A percentile compares a stretch with the other conserved stretches of the same genome.
phyloP scores from a whole-genome alignment of 2,329 filamentous ascomycete species.

The Claviceps quebecensis region DNA sequence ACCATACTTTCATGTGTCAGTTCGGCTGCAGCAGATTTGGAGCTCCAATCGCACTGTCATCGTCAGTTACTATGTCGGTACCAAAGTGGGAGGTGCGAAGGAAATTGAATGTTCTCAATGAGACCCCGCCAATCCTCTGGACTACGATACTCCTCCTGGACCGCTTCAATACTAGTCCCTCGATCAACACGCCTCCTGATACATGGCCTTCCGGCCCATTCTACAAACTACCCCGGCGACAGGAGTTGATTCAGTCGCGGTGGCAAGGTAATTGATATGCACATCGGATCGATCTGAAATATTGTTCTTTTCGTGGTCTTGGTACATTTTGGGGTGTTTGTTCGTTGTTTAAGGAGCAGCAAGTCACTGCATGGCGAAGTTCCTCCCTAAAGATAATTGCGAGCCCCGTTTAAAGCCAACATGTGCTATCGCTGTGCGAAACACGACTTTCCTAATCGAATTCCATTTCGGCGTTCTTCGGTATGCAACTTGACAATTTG shows the following conservation, averaged over 20 bases:
- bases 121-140: conserved; percentile 19
- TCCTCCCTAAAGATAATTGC: not conserved
- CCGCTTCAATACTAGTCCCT: not conserved
- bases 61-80: not conserved
- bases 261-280: not conserved
- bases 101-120: not conserved
- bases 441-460: not conserved
- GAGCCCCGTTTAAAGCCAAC: not conserved
- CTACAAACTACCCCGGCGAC: not conserved
- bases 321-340: not conserved
- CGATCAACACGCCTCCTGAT: not conserved
- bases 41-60: conserved; percentile 12
- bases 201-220: not conserved
- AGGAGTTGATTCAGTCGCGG: not conserved
- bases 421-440: not conserved
- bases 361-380: not conserved
- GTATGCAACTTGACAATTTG: not conserved
- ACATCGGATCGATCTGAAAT: not conserved
- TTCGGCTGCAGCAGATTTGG: conserved; percentile 16
- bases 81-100: not conserved
- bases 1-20: conserved; percentile 9
- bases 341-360: not conserved
- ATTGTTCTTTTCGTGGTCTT: not conserved
- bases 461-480: not conserved
- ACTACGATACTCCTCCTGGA: conserved; percentile 21